Percentiles rank a stretch among this genome's conserved stretches.
These are phyloP conservation scores for Aquilaria yunnanensis DNA, from an alignment of 345 rosid species.

Conservation along the genomic window DNA sequence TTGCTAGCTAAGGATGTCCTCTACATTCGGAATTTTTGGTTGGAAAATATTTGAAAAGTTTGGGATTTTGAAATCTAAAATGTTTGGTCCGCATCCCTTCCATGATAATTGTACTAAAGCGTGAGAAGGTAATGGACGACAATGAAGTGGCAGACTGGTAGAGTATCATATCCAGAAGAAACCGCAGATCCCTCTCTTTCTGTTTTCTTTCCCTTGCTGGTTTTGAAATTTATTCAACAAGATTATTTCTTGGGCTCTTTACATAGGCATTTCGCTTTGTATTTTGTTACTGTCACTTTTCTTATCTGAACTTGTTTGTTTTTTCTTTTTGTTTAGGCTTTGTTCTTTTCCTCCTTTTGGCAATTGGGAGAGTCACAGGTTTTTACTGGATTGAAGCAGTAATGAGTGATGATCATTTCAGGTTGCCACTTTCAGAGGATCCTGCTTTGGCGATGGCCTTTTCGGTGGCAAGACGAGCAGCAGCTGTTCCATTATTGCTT, in stretches of 20 bases:
- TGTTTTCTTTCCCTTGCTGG: too few species aligned
- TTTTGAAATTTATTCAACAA: too few species aligned
- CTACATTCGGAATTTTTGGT: too few species aligned
- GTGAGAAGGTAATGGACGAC: too few species aligned
- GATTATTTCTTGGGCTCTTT: background rate
- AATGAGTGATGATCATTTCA: conserved; percentile 26
- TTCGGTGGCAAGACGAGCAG: conserved; percentile 94
- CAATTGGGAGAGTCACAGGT: conserved; percentile 2
- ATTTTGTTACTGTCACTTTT: background rate
- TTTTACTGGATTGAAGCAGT: conserved; percentile 9
- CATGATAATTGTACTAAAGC: too few species aligned
- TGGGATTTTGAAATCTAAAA: too few species aligned
- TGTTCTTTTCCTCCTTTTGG: background rate
- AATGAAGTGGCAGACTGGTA: too few species aligned
- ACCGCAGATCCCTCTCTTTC: too few species aligned
- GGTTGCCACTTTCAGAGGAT: conserved; percentile 94
- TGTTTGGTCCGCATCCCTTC: too few species aligned
- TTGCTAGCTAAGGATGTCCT: too few species aligned
- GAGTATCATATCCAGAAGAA: too few species aligned
- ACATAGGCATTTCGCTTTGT: background rate
- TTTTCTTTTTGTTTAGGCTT: background rate
- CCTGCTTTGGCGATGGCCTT: conserved; percentile 99
- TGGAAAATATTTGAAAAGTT: too few species aligned
- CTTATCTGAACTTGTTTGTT: conserved; percentile 4
- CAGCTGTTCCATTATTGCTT: conserved; percentile 90